Base-by-base conservation (phyloP, 768 basidiomycete genomes). In the Asterophora parasitica region DNA sequence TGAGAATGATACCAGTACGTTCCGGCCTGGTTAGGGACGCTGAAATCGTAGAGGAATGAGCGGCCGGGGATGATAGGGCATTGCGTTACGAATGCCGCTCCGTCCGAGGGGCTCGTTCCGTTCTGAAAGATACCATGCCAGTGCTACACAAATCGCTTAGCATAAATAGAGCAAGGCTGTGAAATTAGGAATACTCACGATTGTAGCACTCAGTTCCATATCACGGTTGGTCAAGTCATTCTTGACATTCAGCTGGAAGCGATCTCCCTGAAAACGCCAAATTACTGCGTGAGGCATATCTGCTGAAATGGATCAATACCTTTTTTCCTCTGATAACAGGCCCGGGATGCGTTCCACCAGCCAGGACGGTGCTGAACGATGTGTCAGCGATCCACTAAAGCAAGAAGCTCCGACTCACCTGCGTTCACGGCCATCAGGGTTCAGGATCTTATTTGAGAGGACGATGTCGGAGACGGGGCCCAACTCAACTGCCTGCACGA, bases 41-140 rank as follows among this genome's bases (percentile, higher is more conserved):
- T 31, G 53, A 76, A 71, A 3, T 65, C 42, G 54, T 74, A 76
- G 7, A 62, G 45, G 58, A 72, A 74, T 2, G 62, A 66, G 32
- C 67, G 30, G 1, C 55, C 52, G 8, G 72, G 60, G 1, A 61
- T 44, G 42, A 75, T 72, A 0, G 73, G 73, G 51, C 73, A 74
- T 51, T 74, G 72, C 6, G 65, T 68, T 2, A 73, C 57, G 35
- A 61, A 49, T 4, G 65, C 56, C 4, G 61, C 44, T 69, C 73
- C 73, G 48, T 75, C 62, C n/a, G 51, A 59, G 61, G 61, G 64
- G 17, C 43, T 55, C 7, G 65, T 62, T 8, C 61, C 59, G n/a
- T 64, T 50, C 51, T 76, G 75, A 50, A 69, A 69, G 13, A 77
- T 37, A 13, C 75, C 75, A 50, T 77, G 75, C 75, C 75, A 76